Conservation (phyloP, 768 basidiomycete species). For the Rhodocollybia butyracea region DNA sequence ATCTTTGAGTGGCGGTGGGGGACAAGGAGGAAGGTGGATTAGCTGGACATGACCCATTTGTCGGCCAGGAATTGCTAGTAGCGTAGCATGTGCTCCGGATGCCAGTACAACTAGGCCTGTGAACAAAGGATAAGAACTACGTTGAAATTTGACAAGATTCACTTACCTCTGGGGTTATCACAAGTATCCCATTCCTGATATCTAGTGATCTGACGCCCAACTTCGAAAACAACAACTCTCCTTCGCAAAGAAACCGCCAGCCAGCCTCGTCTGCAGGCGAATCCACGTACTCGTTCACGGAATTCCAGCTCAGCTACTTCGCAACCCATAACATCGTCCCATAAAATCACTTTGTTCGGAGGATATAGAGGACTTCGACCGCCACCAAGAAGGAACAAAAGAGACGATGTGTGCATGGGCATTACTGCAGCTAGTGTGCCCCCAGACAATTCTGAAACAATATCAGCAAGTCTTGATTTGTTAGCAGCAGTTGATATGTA, state of each 20-base stretch:
- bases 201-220: constrained; percentile 59
- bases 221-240: constrained; percentile 74
- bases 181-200: constrained; percentile 83
- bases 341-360: constrained; percentile 87
- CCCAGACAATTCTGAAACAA: constrained; percentile 69
- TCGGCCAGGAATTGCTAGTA: constrained; percentile 82
- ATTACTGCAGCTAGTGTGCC: constrained; percentile 77
- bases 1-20: constrained; percentile 50
- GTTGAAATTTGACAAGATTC: neutral
- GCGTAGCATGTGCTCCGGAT: constrained; percentile 69
- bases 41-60: constrained; percentile 89
- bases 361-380: constrained; percentile 87
- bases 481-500: too few species aligned
- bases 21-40: constrained; percentile 79
- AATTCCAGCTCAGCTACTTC: constrained; percentile 91
- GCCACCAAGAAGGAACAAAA: constrained; percentile 85
- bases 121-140: constrained; percentile 3
- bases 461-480: too few species aligned
- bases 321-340: constrained; percentile 75
- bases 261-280: constrained; percentile 81
- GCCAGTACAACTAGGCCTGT: constrained; percentile 78
- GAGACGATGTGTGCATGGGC: constrained; percentile 77
- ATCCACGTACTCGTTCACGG: constrained; percentile 74
- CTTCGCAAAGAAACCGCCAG: constrained; percentile 77
- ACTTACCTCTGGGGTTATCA: constrained; percentile 78